Percentiles rank a stretch among this genome's conserved stretches.
Evolutionary conservation across 371 early-diverging fungal species (phyloP).

Genomic region (Dichotomocladium elegans): DNA sequence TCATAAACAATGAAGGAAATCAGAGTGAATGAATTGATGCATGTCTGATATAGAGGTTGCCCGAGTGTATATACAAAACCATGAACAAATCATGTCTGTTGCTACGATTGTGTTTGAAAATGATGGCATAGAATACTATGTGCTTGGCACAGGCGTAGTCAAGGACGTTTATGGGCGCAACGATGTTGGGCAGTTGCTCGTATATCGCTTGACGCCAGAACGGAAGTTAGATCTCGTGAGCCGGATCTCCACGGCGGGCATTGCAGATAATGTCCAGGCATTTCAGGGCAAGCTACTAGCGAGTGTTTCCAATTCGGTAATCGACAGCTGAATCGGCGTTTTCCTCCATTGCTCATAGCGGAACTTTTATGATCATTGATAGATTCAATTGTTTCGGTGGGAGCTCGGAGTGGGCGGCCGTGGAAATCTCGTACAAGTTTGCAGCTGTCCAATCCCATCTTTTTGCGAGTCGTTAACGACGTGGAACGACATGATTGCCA

Average conservation of each 20-base stretch:
- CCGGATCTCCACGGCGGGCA: conserved; percentile 42
- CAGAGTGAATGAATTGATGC: no score
- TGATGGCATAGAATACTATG: conserved; percentile 42
- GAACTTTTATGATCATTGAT: no score
- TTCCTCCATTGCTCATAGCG: neutral
- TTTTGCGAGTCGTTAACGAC: conserved; percentile 27
- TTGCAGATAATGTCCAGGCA: conserved; percentile 45
- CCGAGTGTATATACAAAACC: conserved; percentile 36
- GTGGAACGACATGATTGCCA: conserved; percentile 17
- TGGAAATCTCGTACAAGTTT: conserved; percentile 19
- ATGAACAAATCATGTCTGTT: conserved; percentile 42
- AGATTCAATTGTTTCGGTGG: conserved; percentile 35
- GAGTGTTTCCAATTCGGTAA: conserved; percentile 51
- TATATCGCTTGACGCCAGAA: conserved; percentile 38
- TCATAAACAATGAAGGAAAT: neutral
- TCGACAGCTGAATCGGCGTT: neutral
- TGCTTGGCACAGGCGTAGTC: conserved; percentile 60
- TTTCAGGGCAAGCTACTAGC: conserved; percentile 54
- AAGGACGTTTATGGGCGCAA: conserved; percentile 50
- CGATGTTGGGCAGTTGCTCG: conserved; percentile 53
- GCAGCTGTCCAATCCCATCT: conserved; percentile 22
- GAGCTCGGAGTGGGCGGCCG: conserved; percentile 24
- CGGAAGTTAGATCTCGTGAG: conserved; percentile 40
- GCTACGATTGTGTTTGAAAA: conserved; percentile 32
- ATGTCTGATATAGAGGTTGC: conserved; percentile 41